Evolutionary conservation across 2,329 filamentous ascomycete species (phyloP), one percentile per base, ranked within the genome.

Genomic region (Paecilomyces formosus): DNA sequence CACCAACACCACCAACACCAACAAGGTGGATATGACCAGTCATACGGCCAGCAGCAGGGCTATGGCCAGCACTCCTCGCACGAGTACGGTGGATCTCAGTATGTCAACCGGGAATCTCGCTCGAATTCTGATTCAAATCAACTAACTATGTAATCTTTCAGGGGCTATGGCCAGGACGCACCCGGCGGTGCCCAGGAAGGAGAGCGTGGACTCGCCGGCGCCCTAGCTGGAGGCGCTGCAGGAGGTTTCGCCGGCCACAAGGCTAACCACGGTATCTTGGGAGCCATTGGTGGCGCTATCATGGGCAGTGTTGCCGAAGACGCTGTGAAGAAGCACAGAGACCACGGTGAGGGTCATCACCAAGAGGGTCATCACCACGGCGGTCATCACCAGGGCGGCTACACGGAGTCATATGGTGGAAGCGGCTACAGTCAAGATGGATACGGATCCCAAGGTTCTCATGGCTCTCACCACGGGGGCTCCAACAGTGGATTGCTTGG

Each of bases 221-320:
- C 78, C 15, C 61, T 79, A 52, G 77, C 76, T 30, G 78, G 78
- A 58, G 78, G 77, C 62, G 68, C 76, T 9, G 59, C 76, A n/a
- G 78, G 78, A 58, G 78, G 74, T 33, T 79, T 73, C 55, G 74
- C 71, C 22, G 78, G 78, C 58, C 74, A 77, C 71, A 76, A 80
- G 66, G 76, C 73, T 61, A 70, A 76, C 62, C 78, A 80, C 67
- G 78, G 78, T 30, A 68, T 80, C 65, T 72, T 80, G 55, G 78
- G 78, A 59, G 73, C 77, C 5, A 70, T 80, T 50, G 78, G 76
- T 59, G 78, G 78, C 50, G 78, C 78, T 31, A 76, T 80, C 61
- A 69, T 76, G 7, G 78, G 78, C 54, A 75, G 73, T 61, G 68
- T 79, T 56, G 70, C 75, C 5, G 75, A 80, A 63, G 78, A 80